Conservation (phyloP, 495 filamentous ascomycete species). For the Penicillium canescens region DNA sequence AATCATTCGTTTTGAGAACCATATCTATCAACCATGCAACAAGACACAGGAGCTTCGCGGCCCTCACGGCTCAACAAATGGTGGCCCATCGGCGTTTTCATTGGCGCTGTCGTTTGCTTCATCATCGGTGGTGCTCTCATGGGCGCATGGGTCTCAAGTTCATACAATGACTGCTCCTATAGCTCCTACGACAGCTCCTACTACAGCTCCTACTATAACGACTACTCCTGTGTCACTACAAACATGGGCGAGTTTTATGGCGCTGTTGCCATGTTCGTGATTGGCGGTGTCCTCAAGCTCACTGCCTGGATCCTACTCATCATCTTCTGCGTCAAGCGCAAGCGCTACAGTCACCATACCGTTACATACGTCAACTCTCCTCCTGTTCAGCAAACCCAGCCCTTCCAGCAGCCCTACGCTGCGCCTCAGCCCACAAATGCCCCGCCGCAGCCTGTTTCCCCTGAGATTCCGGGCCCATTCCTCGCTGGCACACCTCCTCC, state of each 20-base stretch:
- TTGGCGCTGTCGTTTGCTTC: slow-evolving; percentile 22
- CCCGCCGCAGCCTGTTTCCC: slow-evolving; percentile 3
- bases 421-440: slow-evolving; percentile 15
- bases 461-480: slow-evolving; percentile 1
- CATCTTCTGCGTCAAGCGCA: slow-evolving; percentile 22
- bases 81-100: slow-evolving; percentile 25
- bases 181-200: slow-evolving; percentile 5
- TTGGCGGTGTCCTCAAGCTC: slow-evolving; percentile 21
- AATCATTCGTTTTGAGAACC: no score
- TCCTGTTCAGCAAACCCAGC: slow-evolving; percentile 5
- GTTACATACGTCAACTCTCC: slow-evolving; percentile 14
- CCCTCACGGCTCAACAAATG: slow-evolving; percentile 13
- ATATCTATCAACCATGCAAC: no score
- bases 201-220: slow-evolving; percentile 5
- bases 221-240: slow-evolving; percentile 4
- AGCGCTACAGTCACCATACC: slow-evolving; percentile 8
- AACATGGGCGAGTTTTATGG: slow-evolving; percentile 18
- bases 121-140: slow-evolving; percentile 23
- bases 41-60: background rate
- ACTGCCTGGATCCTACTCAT: slow-evolving; percentile 22
- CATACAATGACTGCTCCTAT: slow-evolving; percentile 7
- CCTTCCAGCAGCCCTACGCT: slow-evolving; percentile 10
- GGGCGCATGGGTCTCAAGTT: slow-evolving; percentile 11
- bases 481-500: slow-evolving; percentile 13
- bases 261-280: slow-evolving; percentile 14